Conservation (phyloP, 1,284 basidiomycete genomes). For the Gymnopus androsaceus region DNA sequence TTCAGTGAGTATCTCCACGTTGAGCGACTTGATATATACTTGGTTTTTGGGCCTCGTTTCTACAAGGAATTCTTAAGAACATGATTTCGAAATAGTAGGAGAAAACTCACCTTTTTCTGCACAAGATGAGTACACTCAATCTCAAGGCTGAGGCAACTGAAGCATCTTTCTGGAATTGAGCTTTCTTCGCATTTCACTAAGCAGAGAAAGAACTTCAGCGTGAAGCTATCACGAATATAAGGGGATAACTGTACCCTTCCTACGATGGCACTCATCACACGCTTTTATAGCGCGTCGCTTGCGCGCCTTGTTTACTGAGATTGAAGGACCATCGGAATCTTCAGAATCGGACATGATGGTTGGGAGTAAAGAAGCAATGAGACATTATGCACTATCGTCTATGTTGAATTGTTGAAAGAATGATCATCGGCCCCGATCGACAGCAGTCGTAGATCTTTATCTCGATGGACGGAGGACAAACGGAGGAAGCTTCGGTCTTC, state of each 20-base stretch:
- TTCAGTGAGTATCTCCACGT: not conserved
- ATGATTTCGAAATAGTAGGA: not conserved
- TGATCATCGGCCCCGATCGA: too few species aligned
- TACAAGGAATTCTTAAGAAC: not conserved
- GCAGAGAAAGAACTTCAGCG: too few species aligned
- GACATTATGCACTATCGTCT: too few species aligned
- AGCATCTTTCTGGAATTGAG: not conserved
- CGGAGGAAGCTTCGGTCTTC: too few species aligned
- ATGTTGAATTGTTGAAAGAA: too few species aligned
- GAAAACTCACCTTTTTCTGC: conserved; percentile 4
- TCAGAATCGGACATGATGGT: conserved; percentile 2
- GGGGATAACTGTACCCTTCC: not conserved
- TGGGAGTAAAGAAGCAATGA: not conserved
- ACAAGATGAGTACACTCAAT: conserved; percentile 2
- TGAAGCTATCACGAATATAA: not conserved
- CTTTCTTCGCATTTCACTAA: conserved; percentile 1
- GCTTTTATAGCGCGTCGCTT: not conserved
- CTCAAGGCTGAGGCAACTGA: conserved; percentile 2
- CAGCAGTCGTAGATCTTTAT: too few species aligned
- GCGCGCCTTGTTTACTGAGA: not conserved
- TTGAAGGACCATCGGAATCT: not conserved
- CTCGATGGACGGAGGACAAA: too few species aligned
- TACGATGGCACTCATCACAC: not conserved
- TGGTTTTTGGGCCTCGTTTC: conserved; percentile 4
- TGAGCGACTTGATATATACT: not conserved